phyloP scores from a whole-genome alignment of 129 eudicot genomes.

The Oenanthe sinensis region DNA sequence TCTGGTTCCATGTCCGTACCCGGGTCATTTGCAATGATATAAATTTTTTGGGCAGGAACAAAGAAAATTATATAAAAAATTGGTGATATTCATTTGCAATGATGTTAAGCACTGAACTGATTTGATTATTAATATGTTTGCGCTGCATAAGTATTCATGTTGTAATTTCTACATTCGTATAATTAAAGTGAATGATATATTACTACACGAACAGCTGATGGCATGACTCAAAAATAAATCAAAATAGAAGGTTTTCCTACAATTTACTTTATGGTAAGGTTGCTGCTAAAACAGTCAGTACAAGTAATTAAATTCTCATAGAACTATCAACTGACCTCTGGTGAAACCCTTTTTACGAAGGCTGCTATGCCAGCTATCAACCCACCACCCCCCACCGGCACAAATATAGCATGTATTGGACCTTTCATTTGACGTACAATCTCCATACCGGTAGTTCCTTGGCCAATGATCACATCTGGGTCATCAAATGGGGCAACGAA shows the following conservation, averaged over 20 bases:
- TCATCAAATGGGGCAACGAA: constrained; percentile 96
- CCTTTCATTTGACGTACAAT: constrained; percentile 77
- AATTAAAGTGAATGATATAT: background rate
- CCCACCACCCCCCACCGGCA: constrained; percentile 99
- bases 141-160: background rate
- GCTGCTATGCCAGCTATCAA: constrained; percentile 98
- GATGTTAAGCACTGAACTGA: background rate
- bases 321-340: constrained; percentile 37
- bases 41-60: background rate
- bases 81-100: background rate
- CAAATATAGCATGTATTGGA: constrained; percentile 88
- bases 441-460: constrained; percentile 97
- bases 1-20: too few relatives aligned
- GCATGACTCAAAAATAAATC: background rate
- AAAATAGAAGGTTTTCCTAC: background rate
- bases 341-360: constrained; percentile 78
- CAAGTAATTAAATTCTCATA: background rate
- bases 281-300: background rate
- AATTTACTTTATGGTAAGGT: background rate
- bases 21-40: too few relatives aligned
- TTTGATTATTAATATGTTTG: background rate
- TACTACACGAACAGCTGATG: constrained; percentile 2
- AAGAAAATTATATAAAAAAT: too few relatives aligned
- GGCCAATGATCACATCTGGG: constrained; percentile 86
- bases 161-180: background rate